Evolutionary conservation across 2,329 filamentous ascomycete species (phyloP).

Genomic region (Xylariales sp.): DNA sequence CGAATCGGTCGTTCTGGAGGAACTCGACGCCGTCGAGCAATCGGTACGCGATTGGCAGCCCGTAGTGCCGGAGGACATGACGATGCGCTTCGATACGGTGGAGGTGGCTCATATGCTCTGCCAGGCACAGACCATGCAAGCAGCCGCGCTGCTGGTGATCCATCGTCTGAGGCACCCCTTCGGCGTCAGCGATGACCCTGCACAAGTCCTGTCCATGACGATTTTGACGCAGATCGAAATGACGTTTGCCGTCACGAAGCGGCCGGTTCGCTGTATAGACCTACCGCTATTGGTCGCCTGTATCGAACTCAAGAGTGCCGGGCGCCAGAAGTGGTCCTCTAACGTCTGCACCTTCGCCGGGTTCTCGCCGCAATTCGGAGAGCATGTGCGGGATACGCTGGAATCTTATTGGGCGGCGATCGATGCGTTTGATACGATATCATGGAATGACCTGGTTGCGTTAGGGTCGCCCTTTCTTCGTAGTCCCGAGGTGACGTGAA

Average conservation of each 20-base stretch:
- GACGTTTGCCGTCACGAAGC: constrained; percentile 10
- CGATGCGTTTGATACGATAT: constrained; percentile 5
- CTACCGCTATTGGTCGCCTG: constrained; percentile 14
- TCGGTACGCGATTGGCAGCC: constrained; percentile 13
- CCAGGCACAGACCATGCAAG: constrained; percentile 12
- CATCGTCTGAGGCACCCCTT: constrained; percentile 16
- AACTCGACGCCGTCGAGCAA: constrained; percentile 14
- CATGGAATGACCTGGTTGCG: constrained; percentile 6
- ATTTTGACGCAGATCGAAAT: constrained; percentile 17
- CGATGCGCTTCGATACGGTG: neutral
- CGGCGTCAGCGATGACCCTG: constrained; percentile 2
- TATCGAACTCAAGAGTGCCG: constrained; percentile 2
- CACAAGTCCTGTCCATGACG: constrained; percentile 7
- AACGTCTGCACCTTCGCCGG: neutral
- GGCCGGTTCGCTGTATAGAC: constrained; percentile 10
- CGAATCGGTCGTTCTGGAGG: neutral
- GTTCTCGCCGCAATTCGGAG: constrained; percentile 9
- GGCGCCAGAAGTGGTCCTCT: constrained; percentile 8
- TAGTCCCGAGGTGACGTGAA: neutral
- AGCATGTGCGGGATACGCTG: constrained; percentile 4
- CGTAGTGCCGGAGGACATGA: constrained; percentile 10
- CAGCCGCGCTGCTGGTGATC: constrained; percentile 5
- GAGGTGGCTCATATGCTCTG: constrained; percentile 17
- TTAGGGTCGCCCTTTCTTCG: constrained; percentile 12
- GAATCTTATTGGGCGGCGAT: constrained; percentile 10